Percentiles rank a stretch among this genome's conserved stretches.
Conservation (phyloP, 73 alveolate genomes). For the Paramecium pentaurelia region DNA sequence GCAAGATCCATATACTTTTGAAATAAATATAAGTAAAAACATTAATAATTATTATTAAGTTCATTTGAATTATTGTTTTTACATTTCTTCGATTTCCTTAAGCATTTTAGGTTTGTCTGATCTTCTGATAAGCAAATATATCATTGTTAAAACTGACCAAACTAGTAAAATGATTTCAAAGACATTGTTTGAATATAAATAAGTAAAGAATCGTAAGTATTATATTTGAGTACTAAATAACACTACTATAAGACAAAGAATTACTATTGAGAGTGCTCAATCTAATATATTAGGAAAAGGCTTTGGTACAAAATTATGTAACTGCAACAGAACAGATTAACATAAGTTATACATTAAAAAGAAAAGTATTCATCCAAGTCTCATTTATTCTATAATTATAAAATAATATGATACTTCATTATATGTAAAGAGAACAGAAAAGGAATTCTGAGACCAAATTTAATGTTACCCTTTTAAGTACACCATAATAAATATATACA, state of each 20-base stretch:
- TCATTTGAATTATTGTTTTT: constrained; percentile 53
- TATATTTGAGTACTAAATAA: constrained; percentile 71
- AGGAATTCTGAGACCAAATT: constrained; percentile 85
- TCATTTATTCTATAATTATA: constrained; percentile 63
- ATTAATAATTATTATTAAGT: background rate
- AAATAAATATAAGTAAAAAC: background rate
- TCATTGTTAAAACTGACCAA: constrained; percentile 68
- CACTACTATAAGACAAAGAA: background rate
- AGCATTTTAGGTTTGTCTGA: constrained; percentile 57
- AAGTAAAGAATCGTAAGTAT: constrained; percentile 73
- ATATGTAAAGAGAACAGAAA: constrained; percentile 77
- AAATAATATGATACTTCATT: constrained; percentile 49
- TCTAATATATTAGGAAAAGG: constrained; percentile 70
- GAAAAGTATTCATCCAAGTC: constrained; percentile 85
- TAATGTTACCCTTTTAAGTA: constrained; percentile 84
- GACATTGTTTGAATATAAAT: constrained; percentile 71
- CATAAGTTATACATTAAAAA: constrained; percentile 73
- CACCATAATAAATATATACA: constrained; percentile 73
- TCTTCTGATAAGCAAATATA: constrained; percentile 57
- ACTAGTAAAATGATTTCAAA: constrained; percentile 69
- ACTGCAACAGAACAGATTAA: constrained; percentile 77
- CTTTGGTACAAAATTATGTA: constrained; percentile 71
- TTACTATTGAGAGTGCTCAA: constrained; percentile 67
- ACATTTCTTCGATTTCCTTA: constrained; percentile 46
- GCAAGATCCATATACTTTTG: background rate